These are phyloP conservation scores for Sugiyamaella boreocaroliniensis DNA, from an alignment of 805 yeast species.

Conservation along the genomic window DNA sequence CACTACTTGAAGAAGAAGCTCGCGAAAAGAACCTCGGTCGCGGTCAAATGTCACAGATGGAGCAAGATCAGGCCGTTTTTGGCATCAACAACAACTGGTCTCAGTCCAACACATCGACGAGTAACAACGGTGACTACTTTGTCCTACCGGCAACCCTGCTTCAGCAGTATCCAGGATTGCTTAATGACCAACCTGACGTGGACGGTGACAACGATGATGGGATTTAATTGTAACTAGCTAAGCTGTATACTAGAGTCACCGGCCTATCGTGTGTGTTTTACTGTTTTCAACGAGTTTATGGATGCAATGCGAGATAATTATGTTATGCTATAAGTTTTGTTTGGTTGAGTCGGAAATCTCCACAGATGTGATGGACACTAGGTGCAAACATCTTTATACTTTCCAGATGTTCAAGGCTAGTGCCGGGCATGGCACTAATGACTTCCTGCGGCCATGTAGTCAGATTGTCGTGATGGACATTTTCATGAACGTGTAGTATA, in stretches of 20 bases:
- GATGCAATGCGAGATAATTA: not conserved
- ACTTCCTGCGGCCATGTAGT: conserved; percentile 28
- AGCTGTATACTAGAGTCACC: not conserved
- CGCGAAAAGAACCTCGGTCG: conserved; percentile 6
- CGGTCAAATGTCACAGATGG: not conserved
- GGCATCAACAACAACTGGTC: too few relatives aligned
- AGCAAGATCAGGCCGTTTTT: not conserved
- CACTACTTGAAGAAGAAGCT: conserved; percentile 52
- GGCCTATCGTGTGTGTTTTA: not conserved
- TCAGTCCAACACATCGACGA: too few relatives aligned
- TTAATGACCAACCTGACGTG: conserved; percentile 6
- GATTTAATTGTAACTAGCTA: not conserved
- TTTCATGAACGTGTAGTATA: conserved; percentile 64
- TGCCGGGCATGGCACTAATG: not conserved
- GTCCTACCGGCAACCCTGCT: conserved; percentile 19
- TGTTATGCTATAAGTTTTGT: not conserved
- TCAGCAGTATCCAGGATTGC: conserved; percentile 21
- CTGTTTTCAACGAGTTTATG: not conserved
- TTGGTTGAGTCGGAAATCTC: conserved; percentile 32
- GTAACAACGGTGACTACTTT: not conserved
- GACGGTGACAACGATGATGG: conserved; percentile 10
- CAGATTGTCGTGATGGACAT: conserved; percentile 45
- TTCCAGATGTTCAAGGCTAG: conserved; percentile 40
- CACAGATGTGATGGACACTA: conserved; percentile 71
- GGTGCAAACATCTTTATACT: conserved; percentile 83